Evolutionary conservation across 176 grass and related monocot genomes (phyloP), one percentile per base, ranked within the genome.

Genomic region (Oryza longistaminata): DNA sequence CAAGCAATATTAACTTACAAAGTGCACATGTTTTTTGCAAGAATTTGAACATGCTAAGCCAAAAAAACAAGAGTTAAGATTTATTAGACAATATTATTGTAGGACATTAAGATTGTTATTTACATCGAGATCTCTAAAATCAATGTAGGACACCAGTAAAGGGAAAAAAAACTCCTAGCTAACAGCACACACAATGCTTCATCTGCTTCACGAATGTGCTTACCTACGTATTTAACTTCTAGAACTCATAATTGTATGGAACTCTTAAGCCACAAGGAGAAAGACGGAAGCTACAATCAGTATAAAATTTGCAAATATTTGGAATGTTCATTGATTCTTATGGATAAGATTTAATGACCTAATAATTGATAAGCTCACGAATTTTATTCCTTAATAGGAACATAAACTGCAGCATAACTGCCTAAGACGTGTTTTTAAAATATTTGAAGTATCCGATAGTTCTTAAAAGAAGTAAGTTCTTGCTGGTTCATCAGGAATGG

Each of bases 111-210:
- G 44, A 40, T 53, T 29, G 16, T 25, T 73, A 31, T 65, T 72
- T 43, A 77, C 58, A 16, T 27, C 6, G 21, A 39, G 22, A 67
- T 84, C 13, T 26, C 84, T 35, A 22, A 45, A 68, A 17, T 17
- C 37, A 89, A 27, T 75, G n/a, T 48, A 74, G 71, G 25, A 9
- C 67, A 74, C 44, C 71, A 79, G 16, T 68, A 24, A 65, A 79
- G 44, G 25, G 31, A 12, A 11, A 13, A 83, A 78, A 74, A 75
- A 27, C 14, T 80, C 50, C 62, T 85, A 68, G 81, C 62, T 85
- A 68, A 74, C 69, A 34, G 45, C 26, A 43, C 45, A 83, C 14
- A 6, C 12, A 66, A 43, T 82, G 79, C 72, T 76, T 22, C 21
- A 24, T 31, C 29, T 31, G 29, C 29, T 31, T 31, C 29, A 31